phyloP scores from a whole-genome alignment of 1,139 yeast species.

The Pichia sp. region DNA sequence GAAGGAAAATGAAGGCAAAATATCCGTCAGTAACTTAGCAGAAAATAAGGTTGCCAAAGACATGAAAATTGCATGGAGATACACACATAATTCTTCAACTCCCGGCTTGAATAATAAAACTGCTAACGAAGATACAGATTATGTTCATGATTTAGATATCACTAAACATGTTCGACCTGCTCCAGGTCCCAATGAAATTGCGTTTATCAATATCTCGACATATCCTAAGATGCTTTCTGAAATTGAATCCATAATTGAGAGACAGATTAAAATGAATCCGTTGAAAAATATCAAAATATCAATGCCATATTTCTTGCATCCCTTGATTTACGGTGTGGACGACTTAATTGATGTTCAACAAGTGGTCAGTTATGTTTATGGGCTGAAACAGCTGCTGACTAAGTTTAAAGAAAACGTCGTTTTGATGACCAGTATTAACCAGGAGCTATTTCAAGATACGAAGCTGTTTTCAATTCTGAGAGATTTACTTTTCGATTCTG shows the following conservation, averaged over 20 bases:
- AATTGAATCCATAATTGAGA: conserved; percentile 34
- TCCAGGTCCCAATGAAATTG: conserved; percentile 54
- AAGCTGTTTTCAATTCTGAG: conserved; percentile 49
- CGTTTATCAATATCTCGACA: conserved; percentile 31
- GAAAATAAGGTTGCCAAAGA: conserved; percentile 31
- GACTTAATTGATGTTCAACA: conserved; percentile 31
- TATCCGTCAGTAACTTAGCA: conserved; percentile 61
- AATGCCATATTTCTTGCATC: conserved; percentile 72
- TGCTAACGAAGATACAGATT: conserved; percentile 28
- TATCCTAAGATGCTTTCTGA: conserved; percentile 29
- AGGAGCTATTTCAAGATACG: conserved; percentile 55
- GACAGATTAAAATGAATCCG: conserved; percentile 19
- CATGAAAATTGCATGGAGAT: conserved; percentile 84
- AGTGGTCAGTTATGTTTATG: conserved; percentile 55
- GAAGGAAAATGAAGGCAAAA: conserved; percentile 48
- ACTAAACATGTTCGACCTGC: conserved; percentile 63
- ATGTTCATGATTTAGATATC: conserved; percentile 67
- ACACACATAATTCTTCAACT: conserved; percentile 19
- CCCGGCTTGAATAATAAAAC: conserved; percentile 27
- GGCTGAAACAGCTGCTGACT: conserved; percentile 48
- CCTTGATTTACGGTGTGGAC: conserved; percentile 58
- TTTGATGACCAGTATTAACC: conserved; percentile 48
- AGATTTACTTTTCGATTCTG: conserved; percentile 49
- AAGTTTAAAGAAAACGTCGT: conserved; percentile 40
- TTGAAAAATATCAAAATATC: conserved; percentile 53